A percentile compares a stretch with the other conserved stretches of the same genome.
Evolutionary conservation across 78 protist species (phyloP).

Genomic region (Dictyostelium firmibasis): DNA sequence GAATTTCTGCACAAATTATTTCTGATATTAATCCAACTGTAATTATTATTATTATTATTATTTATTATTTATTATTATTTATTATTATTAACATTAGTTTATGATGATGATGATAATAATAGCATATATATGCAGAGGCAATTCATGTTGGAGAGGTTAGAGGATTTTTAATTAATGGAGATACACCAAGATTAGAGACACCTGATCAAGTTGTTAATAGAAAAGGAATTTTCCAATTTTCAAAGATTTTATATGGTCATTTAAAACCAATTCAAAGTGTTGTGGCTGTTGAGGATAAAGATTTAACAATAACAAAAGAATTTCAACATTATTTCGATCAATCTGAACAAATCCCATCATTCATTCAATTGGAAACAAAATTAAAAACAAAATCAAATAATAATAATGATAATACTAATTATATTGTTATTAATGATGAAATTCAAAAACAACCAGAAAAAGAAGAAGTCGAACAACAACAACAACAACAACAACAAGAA

Average conservation of each 20-base stretch:
- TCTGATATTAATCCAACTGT: conserved; percentile 54
- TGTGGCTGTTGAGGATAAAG: not conserved
- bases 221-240: conserved; percentile 15
- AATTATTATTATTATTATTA: not conserved
- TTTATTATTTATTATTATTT: not conserved
- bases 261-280: conserved; percentile 34
- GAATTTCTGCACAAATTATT: conserved; percentile 49
- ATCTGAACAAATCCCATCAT: conserved; percentile 68
- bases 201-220: conserved; percentile 5
- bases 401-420: no score
- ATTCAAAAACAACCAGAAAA: not conserved
- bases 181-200: not conserved
- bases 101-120: no score
- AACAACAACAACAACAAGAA: not conserved
- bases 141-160: conserved; percentile 69
- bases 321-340: conserved; percentile 33
- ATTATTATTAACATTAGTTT: no score
- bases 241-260: conserved; percentile 47
- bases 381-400: not conserved
- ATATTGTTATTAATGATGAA: not conserved
- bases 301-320: conserved; percentile 18
- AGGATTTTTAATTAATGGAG: conserved; percentile 35
- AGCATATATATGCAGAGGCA: conserved; percentile 65
- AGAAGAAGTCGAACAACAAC: not conserved
- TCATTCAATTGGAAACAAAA: conserved; percentile 17